Conservation (phyloP, 352 stramenopile species). For the Aphanomyces cochlioides region DNA sequence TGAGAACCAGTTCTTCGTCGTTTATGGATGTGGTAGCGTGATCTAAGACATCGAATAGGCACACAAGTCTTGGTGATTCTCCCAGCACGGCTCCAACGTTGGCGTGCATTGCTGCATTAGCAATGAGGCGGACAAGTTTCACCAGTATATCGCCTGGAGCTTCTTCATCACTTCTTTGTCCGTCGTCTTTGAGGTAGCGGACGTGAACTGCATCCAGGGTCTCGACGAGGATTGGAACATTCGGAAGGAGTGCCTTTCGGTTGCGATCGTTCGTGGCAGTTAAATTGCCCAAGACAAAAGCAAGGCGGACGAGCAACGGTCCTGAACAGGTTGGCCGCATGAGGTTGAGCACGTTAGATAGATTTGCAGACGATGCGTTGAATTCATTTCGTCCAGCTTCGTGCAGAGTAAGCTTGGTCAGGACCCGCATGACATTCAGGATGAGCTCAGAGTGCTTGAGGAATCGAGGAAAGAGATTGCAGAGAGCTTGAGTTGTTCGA, state of each 20-base stretch:
- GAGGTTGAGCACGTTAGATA: constrained; percentile 49
- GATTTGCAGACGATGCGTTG: constrained; percentile 44
- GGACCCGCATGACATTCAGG: constrained; percentile 69
- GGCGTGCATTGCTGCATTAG: constrained; percentile 79
- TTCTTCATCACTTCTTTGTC: constrained; percentile 26
- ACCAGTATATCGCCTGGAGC: constrained; percentile 60
- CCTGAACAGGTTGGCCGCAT: constrained; percentile 45
- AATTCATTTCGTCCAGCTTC: constrained; percentile 64
- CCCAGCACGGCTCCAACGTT: constrained; percentile 53
- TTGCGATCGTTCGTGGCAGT: constrained; percentile 82
- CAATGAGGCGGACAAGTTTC: constrained; percentile 74
- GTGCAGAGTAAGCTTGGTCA: constrained; percentile 80
- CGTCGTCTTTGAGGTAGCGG: constrained; percentile 36
- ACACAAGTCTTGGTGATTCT: constrained; percentile 32
- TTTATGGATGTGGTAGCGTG: constrained; percentile 31
- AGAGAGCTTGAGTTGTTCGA: constrained; percentile 47
- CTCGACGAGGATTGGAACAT: constrained; percentile 41
- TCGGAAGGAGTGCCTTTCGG: constrained; percentile 42
- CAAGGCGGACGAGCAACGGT: constrained; percentile 62
- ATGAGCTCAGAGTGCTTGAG: constrained; percentile 59
- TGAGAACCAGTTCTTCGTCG: constrained; percentile 85
- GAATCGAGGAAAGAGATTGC: constrained; percentile 38
- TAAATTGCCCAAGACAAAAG: constrained; percentile 84
- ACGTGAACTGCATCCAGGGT: constrained; percentile 44
- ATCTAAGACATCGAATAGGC: constrained; percentile 49